Conservation (phyloP, 257 asterid species). For the Jacaranda mimosifolia region DNA sequence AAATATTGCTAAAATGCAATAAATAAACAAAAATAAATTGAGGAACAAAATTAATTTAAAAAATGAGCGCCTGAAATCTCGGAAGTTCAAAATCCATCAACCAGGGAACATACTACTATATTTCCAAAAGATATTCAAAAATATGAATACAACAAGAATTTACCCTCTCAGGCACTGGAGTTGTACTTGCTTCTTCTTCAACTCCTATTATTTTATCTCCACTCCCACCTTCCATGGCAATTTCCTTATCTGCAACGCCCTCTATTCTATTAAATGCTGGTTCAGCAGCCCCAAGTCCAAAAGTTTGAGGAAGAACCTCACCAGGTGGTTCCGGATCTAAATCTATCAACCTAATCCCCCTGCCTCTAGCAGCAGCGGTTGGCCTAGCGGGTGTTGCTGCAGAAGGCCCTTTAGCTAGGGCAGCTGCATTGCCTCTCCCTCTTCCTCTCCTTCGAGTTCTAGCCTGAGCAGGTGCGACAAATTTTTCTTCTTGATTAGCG, state of each 20-base stretch:
- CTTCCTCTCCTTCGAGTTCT: conserved; percentile 93
- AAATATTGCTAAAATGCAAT: neutral
- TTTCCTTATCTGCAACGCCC: conserved; percentile 73
- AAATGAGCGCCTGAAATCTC: neutral
- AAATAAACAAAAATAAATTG: neutral
- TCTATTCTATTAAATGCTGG: conserved; percentile 76
- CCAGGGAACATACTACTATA: neutral
- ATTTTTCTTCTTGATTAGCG: conserved; percentile 72
- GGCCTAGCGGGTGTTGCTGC: conserved; percentile 79
- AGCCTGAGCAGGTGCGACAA: conserved; percentile 70
- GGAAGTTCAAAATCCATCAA: conserved; percentile 16
- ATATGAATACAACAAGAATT: conserved; percentile 32
- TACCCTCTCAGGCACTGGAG: conserved; percentile 99
- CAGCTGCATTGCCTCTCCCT: conserved; percentile 92
- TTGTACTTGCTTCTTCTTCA: conserved; percentile 87
- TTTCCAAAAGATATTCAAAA: neutral
- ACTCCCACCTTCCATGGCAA: conserved; percentile 94
- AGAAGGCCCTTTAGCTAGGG: conserved; percentile 89
- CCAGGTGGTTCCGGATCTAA: conserved; percentile 82
- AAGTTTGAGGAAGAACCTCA: conserved; percentile 75
- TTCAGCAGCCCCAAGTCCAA: conserved; percentile 68
- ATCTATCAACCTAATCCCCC: conserved; percentile 88
- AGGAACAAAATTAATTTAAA: conserved; percentile 6
- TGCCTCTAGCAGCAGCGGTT: conserved; percentile 85
- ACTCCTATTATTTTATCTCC: conserved; percentile 86